Conservation (phyloP, 106 monocot genomes). For the Dendrobium nobile region DNA sequence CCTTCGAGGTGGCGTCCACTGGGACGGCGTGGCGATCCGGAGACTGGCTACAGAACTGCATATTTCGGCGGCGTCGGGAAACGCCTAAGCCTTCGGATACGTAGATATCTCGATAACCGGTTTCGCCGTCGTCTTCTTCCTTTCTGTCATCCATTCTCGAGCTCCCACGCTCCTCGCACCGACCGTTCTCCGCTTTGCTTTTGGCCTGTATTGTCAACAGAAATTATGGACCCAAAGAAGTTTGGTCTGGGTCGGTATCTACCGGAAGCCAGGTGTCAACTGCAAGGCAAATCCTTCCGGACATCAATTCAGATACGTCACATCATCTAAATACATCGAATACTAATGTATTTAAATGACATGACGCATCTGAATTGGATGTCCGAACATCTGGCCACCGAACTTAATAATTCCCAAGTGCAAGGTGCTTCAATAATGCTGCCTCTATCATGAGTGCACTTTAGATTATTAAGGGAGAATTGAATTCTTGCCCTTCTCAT, state of each 20-base stretch:
- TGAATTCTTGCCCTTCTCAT: no score
- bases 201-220: background rate
- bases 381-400: no score
- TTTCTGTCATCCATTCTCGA: background rate
- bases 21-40: conserved; percentile 5
- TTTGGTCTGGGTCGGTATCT: background rate
- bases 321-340: no score
- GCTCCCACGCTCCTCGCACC: background rate
- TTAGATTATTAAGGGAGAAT: no score
- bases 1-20: background rate
- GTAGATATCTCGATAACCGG: background rate
- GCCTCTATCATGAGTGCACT: no score
- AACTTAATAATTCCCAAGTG: no score
- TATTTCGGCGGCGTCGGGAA: background rate
- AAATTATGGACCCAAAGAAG: background rate
- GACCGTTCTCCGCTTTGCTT: background rate
- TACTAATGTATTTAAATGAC: no score
- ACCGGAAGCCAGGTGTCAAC: background rate
- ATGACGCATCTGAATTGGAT: no score
- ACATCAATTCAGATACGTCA: no score
- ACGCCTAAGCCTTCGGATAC: background rate
- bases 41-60: conserved; percentile 10
- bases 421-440: no score
- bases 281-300: no score
- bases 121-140: background rate